phyloP scores from a whole-genome alignment of 2,329 filamentous ascomycete genomes.

The Colletotrichum shisoi region DNA sequence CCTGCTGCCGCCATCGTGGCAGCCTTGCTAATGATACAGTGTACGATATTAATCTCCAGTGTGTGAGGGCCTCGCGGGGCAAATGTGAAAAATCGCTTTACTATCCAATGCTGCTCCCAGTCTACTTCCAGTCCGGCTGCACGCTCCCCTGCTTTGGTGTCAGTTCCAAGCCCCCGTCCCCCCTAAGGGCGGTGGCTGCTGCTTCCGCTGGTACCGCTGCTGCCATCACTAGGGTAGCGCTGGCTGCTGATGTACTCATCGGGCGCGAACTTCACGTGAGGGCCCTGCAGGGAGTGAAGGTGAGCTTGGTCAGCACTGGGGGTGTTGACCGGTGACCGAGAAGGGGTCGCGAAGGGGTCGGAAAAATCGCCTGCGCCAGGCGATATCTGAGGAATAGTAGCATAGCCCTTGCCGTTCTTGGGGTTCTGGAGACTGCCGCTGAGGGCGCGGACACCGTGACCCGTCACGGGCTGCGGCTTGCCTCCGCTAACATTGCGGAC shows the following conservation, averaged over 20 bases:
- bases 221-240: conserved; percentile 5
- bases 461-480: conserved; percentile 6
- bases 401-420: conserved; percentile 16
- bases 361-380: background rate
- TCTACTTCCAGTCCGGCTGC: background rate
- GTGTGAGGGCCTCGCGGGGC: no score
- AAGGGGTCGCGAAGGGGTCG: conserved; percentile 33
- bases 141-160: background rate
- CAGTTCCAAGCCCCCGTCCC: background rate
- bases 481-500: conserved; percentile 24
- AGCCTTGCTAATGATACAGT: conserved; percentile 23
- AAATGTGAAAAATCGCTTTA: conserved; percentile 18
- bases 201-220: conserved; percentile 15
- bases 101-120: conserved; percentile 4
- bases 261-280: conserved; percentile 24
- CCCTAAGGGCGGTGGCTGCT: background rate
- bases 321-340: conserved; percentile 13
- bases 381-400: conserved; percentile 21
- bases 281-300: conserved; percentile 14
- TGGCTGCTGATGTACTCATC: conserved; percentile 21
- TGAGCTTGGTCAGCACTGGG: conserved; percentile 12
- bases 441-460: conserved; percentile 21
- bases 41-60: conserved; percentile 9
- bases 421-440: conserved; percentile 10
- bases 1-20: conserved; percentile 3